Conservation (phyloP, 306 rosid genomes). For the Rosa persica region DNA sequence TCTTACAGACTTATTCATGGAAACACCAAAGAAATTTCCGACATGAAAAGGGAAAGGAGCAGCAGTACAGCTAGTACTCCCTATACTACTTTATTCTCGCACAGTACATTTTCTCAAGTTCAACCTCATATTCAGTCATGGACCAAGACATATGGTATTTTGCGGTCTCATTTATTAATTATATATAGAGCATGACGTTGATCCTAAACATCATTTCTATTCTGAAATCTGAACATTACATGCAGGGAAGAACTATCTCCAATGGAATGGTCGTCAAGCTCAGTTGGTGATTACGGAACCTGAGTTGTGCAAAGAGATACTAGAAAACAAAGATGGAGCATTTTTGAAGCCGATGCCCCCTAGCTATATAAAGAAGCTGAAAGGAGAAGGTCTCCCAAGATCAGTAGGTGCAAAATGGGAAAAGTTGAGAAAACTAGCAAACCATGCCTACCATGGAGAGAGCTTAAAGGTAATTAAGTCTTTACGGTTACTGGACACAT, state of each 20-base stretch:
- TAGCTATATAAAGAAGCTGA: background rate
- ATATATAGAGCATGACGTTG: background rate
- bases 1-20: background rate
- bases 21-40: background rate
- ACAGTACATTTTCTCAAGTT: slow-evolving; percentile 3
- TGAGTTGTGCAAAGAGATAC: slow-evolving; percentile 31
- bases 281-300: slow-evolving; percentile 29
- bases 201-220: background rate
- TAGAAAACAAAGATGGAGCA: slow-evolving; percentile 13
- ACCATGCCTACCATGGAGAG: slow-evolving; percentile 36
- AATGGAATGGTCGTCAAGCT: slow-evolving; percentile 29
- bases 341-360: background rate
- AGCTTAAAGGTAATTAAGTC: slow-evolving; percentile 25
- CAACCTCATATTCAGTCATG: slow-evolving; percentile 15
- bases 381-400: slow-evolving; percentile 34
- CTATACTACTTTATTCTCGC: background rate
- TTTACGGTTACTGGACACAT: background rate
- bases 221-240: background rate
- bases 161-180: background rate
- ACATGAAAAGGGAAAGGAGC: background rate
- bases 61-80: background rate
- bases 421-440: slow-evolving; percentile 30
- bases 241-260: slow-evolving; percentile 29
- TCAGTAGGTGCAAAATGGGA: slow-evolving; percentile 29
- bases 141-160: background rate